Evolutionary conservation across 2,329 filamentous ascomycete species (phyloP), one percentile per base, ranked within the genome.

Genomic region (Huntiella omanensis): DNA sequence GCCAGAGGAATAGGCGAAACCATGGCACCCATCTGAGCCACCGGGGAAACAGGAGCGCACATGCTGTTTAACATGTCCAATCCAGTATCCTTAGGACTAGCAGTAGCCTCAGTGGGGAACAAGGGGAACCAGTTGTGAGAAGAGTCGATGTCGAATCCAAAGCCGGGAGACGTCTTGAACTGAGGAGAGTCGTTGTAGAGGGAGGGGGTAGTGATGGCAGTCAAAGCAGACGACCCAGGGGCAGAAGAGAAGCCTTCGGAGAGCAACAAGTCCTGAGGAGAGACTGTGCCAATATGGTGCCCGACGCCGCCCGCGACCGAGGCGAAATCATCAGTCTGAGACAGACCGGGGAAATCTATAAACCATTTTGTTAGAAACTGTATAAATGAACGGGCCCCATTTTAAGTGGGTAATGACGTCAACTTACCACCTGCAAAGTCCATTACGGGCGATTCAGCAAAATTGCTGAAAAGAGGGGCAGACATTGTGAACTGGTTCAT

Each of bases 191-290:
- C 82, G 57, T 82, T 73, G 56, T 76, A 79, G 48, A 76, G 69
- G n/a, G 81, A 83, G 39, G 86, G 86, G 50, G 86, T 91, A 48
- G 85, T 93, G 61, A 94, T 58, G 52, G 85, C 77, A 33, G 86
- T 93, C 58, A 91, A 76, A 33, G 83, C 77, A 40, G 79, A 71
- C 2, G 86, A 93, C 57, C 83, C 83, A 28, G 86, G 86, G 34
- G 84, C 76, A 34, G 40, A 43, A 51, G 84, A 92, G 58, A 76
- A 75, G 49, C 71, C 68, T 56, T 83, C 75, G 54, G 76, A 73
- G 55, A 87, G 68, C 53, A 80, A 64, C 53, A 93, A 68, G 56
- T 94, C 85, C 61, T 83, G 79, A 15, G 86, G 86, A 51, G 86
- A 94, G 51, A 94, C 73, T 37, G 86, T 94, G 55, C 71, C 73